Base-by-base conservation (phyloP, 1,284 basidiomycete genomes). In the Austroboletus rostrupii region DNA sequence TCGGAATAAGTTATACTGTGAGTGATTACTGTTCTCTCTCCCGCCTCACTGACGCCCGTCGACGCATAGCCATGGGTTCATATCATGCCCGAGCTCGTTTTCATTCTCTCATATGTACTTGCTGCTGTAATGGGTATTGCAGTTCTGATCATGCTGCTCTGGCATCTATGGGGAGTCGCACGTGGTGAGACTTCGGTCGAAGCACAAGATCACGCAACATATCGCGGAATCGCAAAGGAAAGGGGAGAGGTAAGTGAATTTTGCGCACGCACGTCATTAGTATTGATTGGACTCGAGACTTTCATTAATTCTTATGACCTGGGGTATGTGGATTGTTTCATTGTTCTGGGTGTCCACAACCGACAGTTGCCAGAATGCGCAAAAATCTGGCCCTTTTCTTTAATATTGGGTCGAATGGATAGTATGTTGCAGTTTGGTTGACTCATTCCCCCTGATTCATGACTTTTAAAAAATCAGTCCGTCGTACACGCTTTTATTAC, bases 221-320 rank as follows among this genome's bases (percentile, higher is more conserved):
- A 97, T 62, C 74, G 80, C 2, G 79, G 76, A 53, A 70, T 82
- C 32, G 92, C 93, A 0, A 79, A 80, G 55, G 71, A 73, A 14
- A 76, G 91, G 33, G 85, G 85, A 35, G 81, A 92, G 71, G 87
- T 87, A 52, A 39, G 77, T 26, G 11, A 13, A 41, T 37, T 41
- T 4, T 50, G 16, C 21, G 21, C 35, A 41, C 37, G 38, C 47
- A 28, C 16, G 20, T 46, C 11, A 39, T 35, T 10, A 10, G 21
- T 29, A 33, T 31, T 49, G 9, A 52, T 37, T 32, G 45, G 19
- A 45, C 17, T 45, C 37, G 1, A 89, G 84, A 74, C 72, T 0
- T 98, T 97, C 61, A 75, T 91, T 17, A 98, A 98, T 62, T 93
- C 90, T 8, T 98, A 94, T 65, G 88, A 99, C 65, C 71, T 97